Conservation (phyloP, 306 rosid genomes). For the Datisca glomerata region DNA sequence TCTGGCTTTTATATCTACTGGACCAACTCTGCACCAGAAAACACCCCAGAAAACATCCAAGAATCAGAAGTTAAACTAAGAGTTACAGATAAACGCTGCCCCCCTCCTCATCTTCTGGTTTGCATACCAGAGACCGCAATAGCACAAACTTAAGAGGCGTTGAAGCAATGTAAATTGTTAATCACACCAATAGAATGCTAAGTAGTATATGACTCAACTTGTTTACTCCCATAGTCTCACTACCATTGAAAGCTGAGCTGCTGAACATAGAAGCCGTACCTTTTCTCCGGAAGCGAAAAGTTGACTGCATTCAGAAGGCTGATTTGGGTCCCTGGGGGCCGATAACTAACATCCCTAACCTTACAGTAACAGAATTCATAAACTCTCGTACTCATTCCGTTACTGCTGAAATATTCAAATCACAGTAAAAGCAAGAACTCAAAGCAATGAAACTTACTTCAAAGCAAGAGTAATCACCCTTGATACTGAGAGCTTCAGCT, state of each 20-base stretch:
- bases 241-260: slow-evolving; percentile 8
- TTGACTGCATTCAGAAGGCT: slow-evolving; percentile 52
- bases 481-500: slow-evolving; percentile 14
- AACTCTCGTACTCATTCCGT: too few relatives aligned
- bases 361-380: slow-evolving; percentile 1
- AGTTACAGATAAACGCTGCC: too few relatives aligned
- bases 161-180: too few relatives aligned
- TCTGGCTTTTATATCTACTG: too few relatives aligned
- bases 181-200: too few relatives aligned
- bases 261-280: slow-evolving; percentile 30
- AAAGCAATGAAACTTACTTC: slow-evolving; percentile 25
- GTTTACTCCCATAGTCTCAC: too few relatives aligned
- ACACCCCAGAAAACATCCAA: background rate
- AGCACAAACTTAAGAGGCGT: too few relatives aligned
- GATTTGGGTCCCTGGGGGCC: slow-evolving; percentile 77
- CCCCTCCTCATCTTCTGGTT: too few relatives aligned
- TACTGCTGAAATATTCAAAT: background rate
- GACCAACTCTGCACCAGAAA: background rate
- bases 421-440: background rate
- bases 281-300: slow-evolving; percentile 72
- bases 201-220: too few relatives aligned
- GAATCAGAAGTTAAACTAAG: background rate
- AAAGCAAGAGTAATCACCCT: slow-evolving; percentile 36
- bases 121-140: too few relatives aligned
- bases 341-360: slow-evolving; percentile 78